phyloP scores from a whole-genome alignment of 2,329 filamentous ascomycete species.

The Verticillium alfalfae region DNA sequence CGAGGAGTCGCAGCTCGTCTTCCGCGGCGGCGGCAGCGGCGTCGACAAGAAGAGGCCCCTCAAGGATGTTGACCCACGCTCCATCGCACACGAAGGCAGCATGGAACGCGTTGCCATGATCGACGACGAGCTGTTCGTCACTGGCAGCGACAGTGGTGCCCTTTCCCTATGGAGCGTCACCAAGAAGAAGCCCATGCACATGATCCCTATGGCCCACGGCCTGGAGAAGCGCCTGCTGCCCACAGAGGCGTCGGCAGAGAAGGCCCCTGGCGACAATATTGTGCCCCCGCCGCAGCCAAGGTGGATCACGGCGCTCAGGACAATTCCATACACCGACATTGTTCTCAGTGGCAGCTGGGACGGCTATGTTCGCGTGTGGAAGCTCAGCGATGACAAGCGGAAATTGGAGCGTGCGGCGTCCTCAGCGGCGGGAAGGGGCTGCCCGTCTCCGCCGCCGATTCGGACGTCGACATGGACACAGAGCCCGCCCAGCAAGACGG shows the following conservation, averaged over 20 bases:
- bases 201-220: slow-evolving; percentile 76
- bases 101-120: slow-evolving; percentile 91
- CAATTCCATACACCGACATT: slow-evolving; percentile 84
- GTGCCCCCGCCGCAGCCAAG: slow-evolving; percentile 65
- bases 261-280: slow-evolving; percentile 52
- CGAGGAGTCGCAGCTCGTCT: slow-evolving; percentile 92
- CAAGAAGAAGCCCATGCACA: slow-evolving; percentile 91
- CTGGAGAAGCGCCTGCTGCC: slow-evolving; percentile 66
- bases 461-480: not conserved
- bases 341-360: slow-evolving; percentile 94
- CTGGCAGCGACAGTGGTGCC: slow-evolving; percentile 85
- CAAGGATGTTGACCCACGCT: slow-evolving; percentile 39
- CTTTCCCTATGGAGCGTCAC: slow-evolving; percentile 82
- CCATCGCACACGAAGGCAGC: slow-evolving; percentile 67
- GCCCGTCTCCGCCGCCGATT: not conserved
- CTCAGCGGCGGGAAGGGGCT: slow-evolving; percentile 27
- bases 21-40: slow-evolving; percentile 68
- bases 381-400: slow-evolving; percentile 75
- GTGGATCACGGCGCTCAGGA: slow-evolving; percentile 84
- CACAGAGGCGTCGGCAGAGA: slow-evolving; percentile 68
- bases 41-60: slow-evolving; percentile 42
- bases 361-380: slow-evolving; percentile 81
- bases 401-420: slow-evolving; percentile 66
- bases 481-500: slow-evolving; percentile 7
- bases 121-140: slow-evolving; percentile 84